Base-by-base conservation (phyloP, 2,329 filamentous ascomycete genomes). In the Alternaria ethzedia region DNA sequence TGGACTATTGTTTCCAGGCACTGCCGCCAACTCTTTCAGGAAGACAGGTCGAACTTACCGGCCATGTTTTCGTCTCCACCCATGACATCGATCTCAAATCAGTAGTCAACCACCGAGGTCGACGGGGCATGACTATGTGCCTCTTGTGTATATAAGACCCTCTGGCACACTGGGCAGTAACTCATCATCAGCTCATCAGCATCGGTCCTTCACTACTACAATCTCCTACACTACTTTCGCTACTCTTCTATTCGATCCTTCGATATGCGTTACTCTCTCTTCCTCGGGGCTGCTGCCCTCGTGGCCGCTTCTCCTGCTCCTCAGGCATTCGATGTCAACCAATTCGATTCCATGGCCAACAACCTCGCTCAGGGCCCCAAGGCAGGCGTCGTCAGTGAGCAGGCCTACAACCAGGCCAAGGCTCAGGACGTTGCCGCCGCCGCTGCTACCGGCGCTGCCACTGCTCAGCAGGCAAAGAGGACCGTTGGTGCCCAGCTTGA, bases 281-380 rank as follows among this genome's bases (percentile, higher is more conserved):
- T 73, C 47, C 54, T 73, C 45, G 70, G 65, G 46, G 70, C 69
- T 54, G 69, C 68, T 56, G 69, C 69, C 59, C 68, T 73, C 25
- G 70, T 68, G 12, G 68, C 63, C 13, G 70, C 69, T 28, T 69
- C 57, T 43, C 70, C 70, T 36, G 69, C 70, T 43, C 71, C 70
- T 44, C 70, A 73, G 54, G 66, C 44, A 44, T 69, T 73, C 50
- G 62, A 72, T 28, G 30, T 49, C 26, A 36, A 46, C 26, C 44
- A 30, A 21, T 41, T 71, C 46, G 47, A 66, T 50, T 60, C 60
- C 41, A 46, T 68, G 41, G 50, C 51, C 13, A 59, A 62, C 45
- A 54, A 47, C 9, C 23, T 57, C n/a, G 28, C 65, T 12, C 63
- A 69, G 41, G 71, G 71, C 5, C 68, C 71, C 57, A 64, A 64